Percentiles rank a stretch among this genome's conserved stretches.
phyloP scores from a whole-genome alignment of 768 basidiomycete genomes.

The Tricholoma matsutake region DNA sequence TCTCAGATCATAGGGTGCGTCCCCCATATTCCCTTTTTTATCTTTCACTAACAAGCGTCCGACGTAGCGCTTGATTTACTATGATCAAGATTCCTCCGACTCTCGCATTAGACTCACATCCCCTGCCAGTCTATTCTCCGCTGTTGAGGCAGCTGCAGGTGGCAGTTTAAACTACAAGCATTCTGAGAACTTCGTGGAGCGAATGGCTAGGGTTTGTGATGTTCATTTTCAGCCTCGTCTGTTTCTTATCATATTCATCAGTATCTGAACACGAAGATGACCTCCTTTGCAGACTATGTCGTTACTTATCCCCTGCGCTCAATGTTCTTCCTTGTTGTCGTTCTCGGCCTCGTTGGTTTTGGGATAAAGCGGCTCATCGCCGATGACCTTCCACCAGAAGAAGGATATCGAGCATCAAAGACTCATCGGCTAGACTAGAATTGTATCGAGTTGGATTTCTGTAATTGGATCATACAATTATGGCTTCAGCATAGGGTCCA shows the following conservation, averaged over 20 bases:
- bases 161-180: constrained; percentile 51
- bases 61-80: constrained; percentile 68
- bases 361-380: constrained; percentile 21
- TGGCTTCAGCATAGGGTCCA: not conserved
- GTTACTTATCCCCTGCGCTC: constrained; percentile 32
- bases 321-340: constrained; percentile 27
- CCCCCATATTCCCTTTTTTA: not conserved
- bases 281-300: constrained; percentile 34
- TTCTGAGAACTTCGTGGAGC: constrained; percentile 71
- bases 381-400: constrained; percentile 14
- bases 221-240: not conserved
- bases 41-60: not conserved
- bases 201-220: constrained; percentile 54
- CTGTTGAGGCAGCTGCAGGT: constrained; percentile 62
- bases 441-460: not conserved
- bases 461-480: not conserved
- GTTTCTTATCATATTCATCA: constrained; percentile 15
- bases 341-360: constrained; percentile 29
- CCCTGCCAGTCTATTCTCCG: constrained; percentile 53
- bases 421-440: constrained; percentile 30
- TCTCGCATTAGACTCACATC: constrained; percentile 53
- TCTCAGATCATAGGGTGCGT: constrained; percentile 78
- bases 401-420: constrained; percentile 22
- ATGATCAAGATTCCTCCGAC: constrained; percentile 60
- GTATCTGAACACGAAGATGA: constrained; percentile 42